phyloP scores from a whole-genome alignment of 129 eudicot genomes.

The Chrysanthemum seticuspe region DNA sequence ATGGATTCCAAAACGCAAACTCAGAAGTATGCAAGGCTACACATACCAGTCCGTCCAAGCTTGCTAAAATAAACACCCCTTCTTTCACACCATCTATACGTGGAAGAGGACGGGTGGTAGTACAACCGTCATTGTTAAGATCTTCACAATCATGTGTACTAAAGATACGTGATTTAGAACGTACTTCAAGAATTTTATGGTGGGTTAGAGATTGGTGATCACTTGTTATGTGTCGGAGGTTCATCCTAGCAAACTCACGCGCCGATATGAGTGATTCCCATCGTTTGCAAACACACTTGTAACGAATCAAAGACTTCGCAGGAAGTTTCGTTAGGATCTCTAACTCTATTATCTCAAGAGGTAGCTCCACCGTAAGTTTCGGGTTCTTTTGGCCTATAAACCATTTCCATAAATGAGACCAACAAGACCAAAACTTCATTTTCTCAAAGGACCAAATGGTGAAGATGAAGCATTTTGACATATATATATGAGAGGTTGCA shows the following conservation, averaged over 20 bases:
- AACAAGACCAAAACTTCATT: too few species aligned
- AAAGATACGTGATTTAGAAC: not conserved
- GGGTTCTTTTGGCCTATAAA: too few species aligned
- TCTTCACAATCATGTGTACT: not conserved
- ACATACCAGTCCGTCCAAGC: conserved; percentile 17
- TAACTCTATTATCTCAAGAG: not conserved
- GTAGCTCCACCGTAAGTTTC: not conserved
- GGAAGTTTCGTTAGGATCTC: not conserved
- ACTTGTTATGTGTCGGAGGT: not conserved
- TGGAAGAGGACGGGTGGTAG: not conserved
- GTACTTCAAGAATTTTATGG: not conserved
- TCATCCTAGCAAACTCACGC: not conserved
- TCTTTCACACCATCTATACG: not conserved
- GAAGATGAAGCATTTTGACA: too few species aligned
- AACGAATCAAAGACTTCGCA: not conserved
- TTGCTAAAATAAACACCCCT: not conserved
- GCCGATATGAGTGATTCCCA: not conserved
- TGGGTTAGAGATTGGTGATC: not conserved
- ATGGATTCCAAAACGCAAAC: conserved; percentile 9
- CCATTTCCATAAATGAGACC: too few species aligned
- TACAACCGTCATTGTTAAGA: not conserved
- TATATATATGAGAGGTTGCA: too few species aligned
- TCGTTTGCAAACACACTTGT: not conserved
- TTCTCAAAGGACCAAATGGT: too few species aligned
- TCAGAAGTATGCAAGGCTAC: not conserved